phyloP scores from a whole-genome alignment of 2,329 filamentous ascomycete species.

The Stagonosporopsis cucurbitacearum region DNA sequence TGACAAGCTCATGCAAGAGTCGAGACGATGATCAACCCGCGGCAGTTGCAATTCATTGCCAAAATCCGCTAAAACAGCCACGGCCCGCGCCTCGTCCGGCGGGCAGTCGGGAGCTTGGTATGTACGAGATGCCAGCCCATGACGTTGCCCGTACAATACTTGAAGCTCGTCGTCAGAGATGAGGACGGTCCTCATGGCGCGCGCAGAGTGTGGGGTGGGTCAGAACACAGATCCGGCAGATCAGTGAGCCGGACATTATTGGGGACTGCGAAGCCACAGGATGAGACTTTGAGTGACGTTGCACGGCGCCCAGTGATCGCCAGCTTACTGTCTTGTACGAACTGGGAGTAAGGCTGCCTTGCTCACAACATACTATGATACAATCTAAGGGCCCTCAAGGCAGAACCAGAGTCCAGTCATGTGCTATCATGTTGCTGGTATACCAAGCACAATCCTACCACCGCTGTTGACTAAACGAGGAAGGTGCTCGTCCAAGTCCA shows the following conservation, averaged over 20 bases:
- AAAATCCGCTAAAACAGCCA: slow-evolving; percentile 9
- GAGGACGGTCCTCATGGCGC: neutral
- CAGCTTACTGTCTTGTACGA: slow-evolving; percentile 7
- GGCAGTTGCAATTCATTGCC: neutral
- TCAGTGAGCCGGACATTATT: neutral
- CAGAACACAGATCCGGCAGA: slow-evolving; percentile 1
- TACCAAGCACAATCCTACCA: slow-evolving; percentile 13
- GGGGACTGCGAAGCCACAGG: slow-evolving; percentile 3
- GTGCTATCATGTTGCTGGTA: slow-evolving; percentile 8
- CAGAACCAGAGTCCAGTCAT: slow-evolving; percentile 7
- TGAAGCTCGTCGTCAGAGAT: neutral
- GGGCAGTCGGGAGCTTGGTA: slow-evolving; percentile 8
- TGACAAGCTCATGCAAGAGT: neutral
- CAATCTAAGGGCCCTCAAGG: neutral
- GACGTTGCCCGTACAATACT: neutral
- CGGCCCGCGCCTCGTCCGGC: slow-evolving; percentile 15
- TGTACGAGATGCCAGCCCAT: neutral
- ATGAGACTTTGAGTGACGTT: slow-evolving; percentile 6
- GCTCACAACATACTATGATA: neutral
- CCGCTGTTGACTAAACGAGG: slow-evolving; percentile 13
- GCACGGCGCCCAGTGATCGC: slow-evolving; percentile 5
- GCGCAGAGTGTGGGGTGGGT: slow-evolving; percentile 11
- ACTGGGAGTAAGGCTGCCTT: neutral
- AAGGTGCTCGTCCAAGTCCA: slow-evolving; percentile 13
- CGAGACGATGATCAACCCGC: neutral